Evolutionary conservation across 75 land plant species (phyloP).

Genomic region (Cupressus sempervirens): DNA sequence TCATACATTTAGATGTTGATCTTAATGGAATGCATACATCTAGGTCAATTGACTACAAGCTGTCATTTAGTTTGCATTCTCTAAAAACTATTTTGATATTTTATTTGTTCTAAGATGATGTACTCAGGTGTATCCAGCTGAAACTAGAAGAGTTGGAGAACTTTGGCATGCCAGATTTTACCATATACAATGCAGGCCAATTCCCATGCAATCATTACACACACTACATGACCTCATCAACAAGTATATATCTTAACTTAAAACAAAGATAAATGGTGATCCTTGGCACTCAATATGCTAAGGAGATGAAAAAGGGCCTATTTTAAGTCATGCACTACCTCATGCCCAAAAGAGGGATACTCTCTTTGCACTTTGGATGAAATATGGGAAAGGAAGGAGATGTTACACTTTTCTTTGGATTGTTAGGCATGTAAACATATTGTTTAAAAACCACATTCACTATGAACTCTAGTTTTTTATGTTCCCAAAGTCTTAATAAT

Average conservation of each 20-base stretch:
- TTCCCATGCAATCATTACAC: constrained; percentile 53
- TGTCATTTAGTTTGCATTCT: background rate
- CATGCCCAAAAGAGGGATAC: constrained; percentile 36
- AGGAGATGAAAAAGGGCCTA: constrained; percentile 35
- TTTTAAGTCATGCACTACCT: constrained; percentile 33
- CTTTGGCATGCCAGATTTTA: constrained; percentile 44
- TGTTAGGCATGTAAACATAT: constrained; percentile 14
- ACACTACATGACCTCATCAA: constrained; percentile 48
- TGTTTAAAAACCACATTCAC: background rate
- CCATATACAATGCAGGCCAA: constrained; percentile 47
- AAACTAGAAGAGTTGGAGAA: constrained; percentile 44
- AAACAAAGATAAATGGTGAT: constrained; percentile 49
- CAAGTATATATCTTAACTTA: constrained; percentile 46
- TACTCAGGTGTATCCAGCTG: constrained; percentile 41
- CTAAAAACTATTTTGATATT: background rate
- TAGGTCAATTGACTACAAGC: background rate
- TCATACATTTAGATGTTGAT: background rate
- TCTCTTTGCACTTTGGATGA: constrained; percentile 33
- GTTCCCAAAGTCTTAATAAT: background rate
- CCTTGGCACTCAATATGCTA: too few species aligned
- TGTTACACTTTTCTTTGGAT: too few species aligned
- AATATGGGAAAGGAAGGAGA: constrained; percentile 33
- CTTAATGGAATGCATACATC: background rate
- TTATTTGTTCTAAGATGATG: background rate
- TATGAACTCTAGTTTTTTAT: background rate